phyloP scores from a whole-genome alignment of 2,329 filamentous ascomycete species.

The Chrysosporium keratinophilum region DNA sequence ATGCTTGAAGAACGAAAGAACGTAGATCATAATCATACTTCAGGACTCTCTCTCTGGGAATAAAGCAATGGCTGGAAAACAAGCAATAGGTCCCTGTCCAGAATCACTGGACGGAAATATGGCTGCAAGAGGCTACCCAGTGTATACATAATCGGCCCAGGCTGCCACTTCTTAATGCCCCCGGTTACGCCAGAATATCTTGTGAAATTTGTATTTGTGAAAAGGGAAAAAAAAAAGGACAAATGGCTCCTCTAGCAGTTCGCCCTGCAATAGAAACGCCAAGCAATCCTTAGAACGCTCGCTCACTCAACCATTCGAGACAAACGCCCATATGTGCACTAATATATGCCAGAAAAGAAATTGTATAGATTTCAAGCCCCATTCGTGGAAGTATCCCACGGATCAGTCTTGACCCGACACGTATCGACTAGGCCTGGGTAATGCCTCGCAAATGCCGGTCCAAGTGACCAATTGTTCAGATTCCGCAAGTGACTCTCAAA shows the following conservation, averaged over 20 bases:
- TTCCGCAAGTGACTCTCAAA: slow-evolving; percentile 71
- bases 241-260: background rate
- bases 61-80: too few relatives aligned
- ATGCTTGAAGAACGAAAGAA: too few relatives aligned
- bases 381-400: slow-evolving; percentile 4
- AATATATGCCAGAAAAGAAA: background rate
- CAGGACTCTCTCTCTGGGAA: too few relatives aligned
- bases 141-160: too few relatives aligned
- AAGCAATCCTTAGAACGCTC: background rate
- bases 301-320: background rate
- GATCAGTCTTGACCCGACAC: slow-evolving; percentile 24
- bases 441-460: slow-evolving; percentile 53
- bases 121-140: too few relatives aligned
- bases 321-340: background rate
- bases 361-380: background rate
- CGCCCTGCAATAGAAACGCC: background rate
- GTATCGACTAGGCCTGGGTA: slow-evolving; percentile 50
- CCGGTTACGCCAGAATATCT: too few relatives aligned
- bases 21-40: too few relatives aligned
- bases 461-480: slow-evolving; percentile 72
- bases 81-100: too few relatives aligned
- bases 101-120: too few relatives aligned
- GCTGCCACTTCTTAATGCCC: too few relatives aligned
- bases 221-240: background rate
- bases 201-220: too few relatives aligned